Percentiles rank a stretch among this genome's conserved stretches.
Evolutionary conservation across 2,329 filamentous ascomycete species (phyloP).

Genomic region (Ophiobolus disseminans): DNA sequence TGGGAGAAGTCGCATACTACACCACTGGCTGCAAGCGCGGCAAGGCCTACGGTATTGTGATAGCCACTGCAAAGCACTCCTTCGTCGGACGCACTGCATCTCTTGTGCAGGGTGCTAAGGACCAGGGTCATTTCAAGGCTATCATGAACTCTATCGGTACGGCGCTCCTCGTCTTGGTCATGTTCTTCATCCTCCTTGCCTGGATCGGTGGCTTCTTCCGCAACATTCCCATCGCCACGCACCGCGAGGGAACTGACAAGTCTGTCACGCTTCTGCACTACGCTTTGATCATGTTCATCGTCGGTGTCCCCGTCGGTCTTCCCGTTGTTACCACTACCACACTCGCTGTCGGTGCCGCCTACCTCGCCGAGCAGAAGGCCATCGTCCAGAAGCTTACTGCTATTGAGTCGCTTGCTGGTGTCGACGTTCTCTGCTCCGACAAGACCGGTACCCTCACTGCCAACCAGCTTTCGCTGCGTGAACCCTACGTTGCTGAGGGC

Average conservation of each 20-base stretch:
- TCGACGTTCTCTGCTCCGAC: conserved; percentile 81
- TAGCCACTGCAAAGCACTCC: conserved; percentile 72
- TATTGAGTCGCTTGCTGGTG: conserved; percentile 71
- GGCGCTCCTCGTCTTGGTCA: conserved; percentile 74
- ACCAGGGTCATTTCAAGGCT: conserved; percentile 71
- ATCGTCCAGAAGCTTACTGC: conserved; percentile 82
- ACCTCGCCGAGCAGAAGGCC: conserved; percentile 78
- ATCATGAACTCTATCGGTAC: conserved; percentile 85
- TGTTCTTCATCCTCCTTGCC: conserved; percentile 76
- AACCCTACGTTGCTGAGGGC: conserved; percentile 77
- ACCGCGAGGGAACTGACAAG: conserved; percentile 58
- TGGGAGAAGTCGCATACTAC: conserved; percentile 78
- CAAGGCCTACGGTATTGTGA: conserved; percentile 74
- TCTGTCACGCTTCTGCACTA: conserved; percentile 66
- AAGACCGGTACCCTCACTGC: conserved; percentile 81
- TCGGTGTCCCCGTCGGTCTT: conserved; percentile 79
- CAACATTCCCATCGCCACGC: conserved; percentile 68
- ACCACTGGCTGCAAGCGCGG: conserved; percentile 83
- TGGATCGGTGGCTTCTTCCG: conserved; percentile 84
- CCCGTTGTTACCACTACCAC: conserved; percentile 81
- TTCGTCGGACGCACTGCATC: conserved; percentile 80
- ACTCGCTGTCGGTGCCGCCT: conserved; percentile 77
- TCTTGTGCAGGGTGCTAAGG: conserved; percentile 76
- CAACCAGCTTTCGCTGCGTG: conserved; percentile 77
- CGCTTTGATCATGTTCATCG: conserved; percentile 66